Conservation (phyloP, 352 stramenopile species). For the Elongisporangium undulatum region DNA sequence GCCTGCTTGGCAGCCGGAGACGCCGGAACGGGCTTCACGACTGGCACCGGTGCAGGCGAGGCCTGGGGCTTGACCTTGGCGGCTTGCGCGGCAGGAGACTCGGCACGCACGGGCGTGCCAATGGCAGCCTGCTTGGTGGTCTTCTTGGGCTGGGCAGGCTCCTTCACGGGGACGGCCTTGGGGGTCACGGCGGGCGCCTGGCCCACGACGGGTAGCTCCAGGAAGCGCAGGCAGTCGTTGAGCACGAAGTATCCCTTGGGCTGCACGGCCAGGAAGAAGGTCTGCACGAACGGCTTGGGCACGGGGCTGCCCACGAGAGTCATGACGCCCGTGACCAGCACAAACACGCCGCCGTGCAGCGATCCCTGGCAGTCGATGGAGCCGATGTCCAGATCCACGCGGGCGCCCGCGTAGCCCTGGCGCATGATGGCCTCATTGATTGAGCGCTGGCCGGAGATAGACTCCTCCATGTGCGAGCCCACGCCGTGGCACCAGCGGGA, state of each 20-base stretch:
- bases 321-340: constrained; percentile 87
- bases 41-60: constrained; percentile 2
- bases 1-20: constrained; percentile 25
- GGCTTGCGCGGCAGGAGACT: constrained; percentile 11
- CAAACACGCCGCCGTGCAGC: constrained; percentile 63
- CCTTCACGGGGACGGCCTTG: constrained; percentile 13
- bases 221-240: constrained; percentile 85
- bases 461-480: constrained; percentile 78
- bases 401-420: constrained; percentile 67
- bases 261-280: constrained; percentile 85
- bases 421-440: constrained; percentile 85
- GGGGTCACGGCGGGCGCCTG: constrained; percentile 11
- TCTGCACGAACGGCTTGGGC: constrained; percentile 83
- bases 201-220: constrained; percentile 44
- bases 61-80: constrained; percentile 4
- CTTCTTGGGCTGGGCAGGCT: constrained; percentile 18
- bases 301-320: constrained; percentile 44
- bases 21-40: constrained; percentile 10
- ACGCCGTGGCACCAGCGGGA: constrained; percentile 75
- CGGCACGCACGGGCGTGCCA: constrained; percentile 22
- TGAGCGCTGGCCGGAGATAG: constrained; percentile 65
- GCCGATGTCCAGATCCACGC: constrained; percentile 74
- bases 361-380: constrained; percentile 86
- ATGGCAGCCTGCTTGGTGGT: constrained; percentile 32
- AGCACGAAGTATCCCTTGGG: constrained; percentile 87